Conservation (phyloP, 2,329 filamentous ascomycete species). For the Penicillium sp. region DNA sequence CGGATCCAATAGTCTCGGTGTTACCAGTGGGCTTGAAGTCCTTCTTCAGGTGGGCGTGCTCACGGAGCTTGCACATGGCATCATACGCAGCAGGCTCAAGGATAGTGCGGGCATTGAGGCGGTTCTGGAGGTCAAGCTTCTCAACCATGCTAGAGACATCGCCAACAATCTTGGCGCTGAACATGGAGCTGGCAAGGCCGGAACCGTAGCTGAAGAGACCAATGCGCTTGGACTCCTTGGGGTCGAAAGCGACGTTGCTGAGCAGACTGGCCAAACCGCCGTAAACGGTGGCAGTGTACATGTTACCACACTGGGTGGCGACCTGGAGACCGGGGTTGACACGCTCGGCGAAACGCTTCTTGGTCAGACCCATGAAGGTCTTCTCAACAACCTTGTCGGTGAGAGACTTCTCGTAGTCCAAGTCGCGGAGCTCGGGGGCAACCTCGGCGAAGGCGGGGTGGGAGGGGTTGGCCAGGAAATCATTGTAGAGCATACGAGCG, state of each 20-base stretch:
- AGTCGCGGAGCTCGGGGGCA: constrained; percentile 70
- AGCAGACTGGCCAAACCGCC: constrained; percentile 61
- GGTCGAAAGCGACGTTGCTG: constrained; percentile 61
- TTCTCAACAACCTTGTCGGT: constrained; percentile 82
- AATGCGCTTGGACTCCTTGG: constrained; percentile 69
- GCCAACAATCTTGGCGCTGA: constrained; percentile 66
- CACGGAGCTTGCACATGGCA: constrained; percentile 75
- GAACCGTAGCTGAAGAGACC: constrained; percentile 79
- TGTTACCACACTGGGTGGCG: constrained; percentile 70
- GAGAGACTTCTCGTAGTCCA: constrained; percentile 77
- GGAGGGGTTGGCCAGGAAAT: constrained; percentile 71
- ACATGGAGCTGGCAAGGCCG: constrained; percentile 71
- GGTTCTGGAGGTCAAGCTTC: constrained; percentile 67
- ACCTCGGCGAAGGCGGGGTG: constrained; percentile 70
- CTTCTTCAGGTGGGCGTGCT: constrained; percentile 82
- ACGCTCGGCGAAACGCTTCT: constrained; percentile 80
- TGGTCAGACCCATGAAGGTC: constrained; percentile 78
- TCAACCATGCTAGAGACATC: constrained; percentile 68
- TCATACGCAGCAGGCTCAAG: constrained; percentile 74
- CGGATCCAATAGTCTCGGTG: constrained; percentile 62
- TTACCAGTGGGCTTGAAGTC: constrained; percentile 70
- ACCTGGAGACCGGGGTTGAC: constrained; percentile 72
- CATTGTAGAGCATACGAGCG: constrained; percentile 79
- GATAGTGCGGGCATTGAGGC: constrained; percentile 64
- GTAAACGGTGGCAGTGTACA: constrained; percentile 63